Evolutionary conservation across 257 asterid species (phyloP).

Genomic region (Solanum pinnatisectum): DNA sequence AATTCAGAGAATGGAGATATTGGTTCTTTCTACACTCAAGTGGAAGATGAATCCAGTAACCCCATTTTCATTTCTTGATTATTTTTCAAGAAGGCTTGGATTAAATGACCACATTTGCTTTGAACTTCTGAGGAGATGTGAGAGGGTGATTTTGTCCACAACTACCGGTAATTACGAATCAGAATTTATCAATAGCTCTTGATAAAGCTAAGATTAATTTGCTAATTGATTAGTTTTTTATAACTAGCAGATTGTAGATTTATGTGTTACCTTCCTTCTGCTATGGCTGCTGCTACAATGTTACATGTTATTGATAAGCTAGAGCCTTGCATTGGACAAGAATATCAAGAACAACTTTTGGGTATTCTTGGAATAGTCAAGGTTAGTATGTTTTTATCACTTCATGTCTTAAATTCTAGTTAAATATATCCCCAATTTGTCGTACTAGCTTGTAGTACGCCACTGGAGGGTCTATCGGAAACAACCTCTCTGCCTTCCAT

Average conservation of each 20-base stretch:
- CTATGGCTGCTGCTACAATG: constrained; percentile 78
- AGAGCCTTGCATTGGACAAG: constrained; percentile 40
- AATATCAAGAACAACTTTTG: constrained; percentile 40
- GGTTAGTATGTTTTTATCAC: constrained; percentile 21
- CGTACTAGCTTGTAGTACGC: background rate
- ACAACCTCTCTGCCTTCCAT: background rate
- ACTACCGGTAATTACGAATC: constrained; percentile 22
- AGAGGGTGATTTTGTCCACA: constrained; percentile 33
- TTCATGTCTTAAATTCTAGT: background rate
- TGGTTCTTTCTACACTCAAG: constrained; percentile 39
- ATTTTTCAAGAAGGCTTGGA: constrained; percentile 22
- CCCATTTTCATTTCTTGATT: constrained; percentile 47
- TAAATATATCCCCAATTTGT: background rate
- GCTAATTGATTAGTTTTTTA: background rate
- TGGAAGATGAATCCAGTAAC: constrained; percentile 75
- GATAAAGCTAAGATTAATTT: background rate
- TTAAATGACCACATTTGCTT: constrained; percentile 5
- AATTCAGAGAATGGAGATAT: constrained; percentile 59
- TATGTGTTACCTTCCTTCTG: constrained; percentile 52
- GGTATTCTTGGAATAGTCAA: constrained; percentile 60
- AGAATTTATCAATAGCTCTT: background rate
- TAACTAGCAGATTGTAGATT: constrained; percentile 56
- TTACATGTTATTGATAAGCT: constrained; percentile 44
- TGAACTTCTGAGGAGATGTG: constrained; percentile 39
- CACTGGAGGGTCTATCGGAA: background rate